These are phyloP conservation scores for Physaria fendleri DNA, from an alignment of 345 rosid genomes.

Conservation along the genomic window DNA sequence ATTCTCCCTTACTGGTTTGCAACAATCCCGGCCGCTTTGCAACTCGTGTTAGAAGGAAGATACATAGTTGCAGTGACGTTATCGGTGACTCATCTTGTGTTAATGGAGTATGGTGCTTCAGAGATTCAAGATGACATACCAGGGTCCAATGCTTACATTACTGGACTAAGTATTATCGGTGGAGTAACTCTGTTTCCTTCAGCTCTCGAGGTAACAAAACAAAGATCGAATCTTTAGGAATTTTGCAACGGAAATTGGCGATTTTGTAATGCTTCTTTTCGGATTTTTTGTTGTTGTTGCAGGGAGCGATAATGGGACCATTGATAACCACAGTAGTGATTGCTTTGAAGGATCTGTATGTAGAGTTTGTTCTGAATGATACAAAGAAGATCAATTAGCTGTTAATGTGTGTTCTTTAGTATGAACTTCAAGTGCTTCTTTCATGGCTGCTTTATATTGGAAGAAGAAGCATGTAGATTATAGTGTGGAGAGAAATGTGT, in stretches of 20 bases:
- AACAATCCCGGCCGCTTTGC: conserved; percentile 71
- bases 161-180: conserved; percentile 93
- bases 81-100: conserved; percentile 62
- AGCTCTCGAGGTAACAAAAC: conserved; percentile 74
- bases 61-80: conserved; percentile 57
- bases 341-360: conserved; percentile 83
- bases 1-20: conserved; percentile 88
- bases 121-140: conserved; percentile 94
- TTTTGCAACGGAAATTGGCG: neutral
- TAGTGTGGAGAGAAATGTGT: conserved; percentile 27
- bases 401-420: neutral
- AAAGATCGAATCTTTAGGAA: neutral
- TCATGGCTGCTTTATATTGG: conserved; percentile 16
- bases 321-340: conserved; percentile 88
- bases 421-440: conserved; percentile 19
- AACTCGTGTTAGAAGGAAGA: conserved; percentile 64
- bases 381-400: conserved; percentile 41
- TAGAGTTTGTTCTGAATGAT: conserved; percentile 70
- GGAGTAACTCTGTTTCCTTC: conserved; percentile 95
- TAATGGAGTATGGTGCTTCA: conserved; percentile 83
- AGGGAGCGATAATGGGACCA: conserved; percentile 99
- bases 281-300: neutral
- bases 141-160: conserved; percentile 72
- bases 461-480: conserved; percentile 24
- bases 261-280: neutral